These are phyloP conservation scores for Oryza punctata DNA, from an alignment of 176 grass and related monocot genomes.

Conservation along the genomic window DNA sequence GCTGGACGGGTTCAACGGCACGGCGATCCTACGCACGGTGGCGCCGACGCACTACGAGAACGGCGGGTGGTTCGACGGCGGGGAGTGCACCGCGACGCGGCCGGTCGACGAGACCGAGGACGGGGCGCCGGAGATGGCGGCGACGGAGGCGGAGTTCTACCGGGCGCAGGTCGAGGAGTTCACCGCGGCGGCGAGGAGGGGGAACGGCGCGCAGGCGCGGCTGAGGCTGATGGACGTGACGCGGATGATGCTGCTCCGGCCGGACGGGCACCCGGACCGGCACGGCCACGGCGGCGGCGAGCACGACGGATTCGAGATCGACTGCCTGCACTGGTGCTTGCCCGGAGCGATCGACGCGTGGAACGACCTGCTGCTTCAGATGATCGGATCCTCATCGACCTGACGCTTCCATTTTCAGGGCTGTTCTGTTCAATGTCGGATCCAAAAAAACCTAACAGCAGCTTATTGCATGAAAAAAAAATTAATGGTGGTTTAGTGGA, in stretches of 20 bases:
- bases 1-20: conserved; percentile 44
- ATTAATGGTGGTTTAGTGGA: no score
- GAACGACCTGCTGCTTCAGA: conserved; percentile 69
- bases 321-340: conserved; percentile 91
- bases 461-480: no score
- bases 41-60: conserved; percentile 57
- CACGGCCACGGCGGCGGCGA: conserved; percentile 58
- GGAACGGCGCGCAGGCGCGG: conserved; percentile 34
- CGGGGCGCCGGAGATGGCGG: conserved; percentile 50
- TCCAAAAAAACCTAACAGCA: no score
- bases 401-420: not conserved
- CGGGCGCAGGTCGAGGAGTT: conserved; percentile 42
- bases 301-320: conserved; percentile 59
- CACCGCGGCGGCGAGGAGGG: conserved; percentile 23
- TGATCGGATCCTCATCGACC: conserved; percentile 15
- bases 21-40: conserved; percentile 52
- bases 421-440: not conserved
- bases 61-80: conserved; percentile 60
- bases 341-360: conserved; percentile 76
- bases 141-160: conserved; percentile 39
- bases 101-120: conserved; percentile 33
- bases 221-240: conserved; percentile 63
- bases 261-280: conserved; percentile 71
- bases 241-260: conserved; percentile 56
- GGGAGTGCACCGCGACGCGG: conserved; percentile 39